Conservation (phyloP, 257 asterid genomes). For the Cinchona pubescens region DNA sequence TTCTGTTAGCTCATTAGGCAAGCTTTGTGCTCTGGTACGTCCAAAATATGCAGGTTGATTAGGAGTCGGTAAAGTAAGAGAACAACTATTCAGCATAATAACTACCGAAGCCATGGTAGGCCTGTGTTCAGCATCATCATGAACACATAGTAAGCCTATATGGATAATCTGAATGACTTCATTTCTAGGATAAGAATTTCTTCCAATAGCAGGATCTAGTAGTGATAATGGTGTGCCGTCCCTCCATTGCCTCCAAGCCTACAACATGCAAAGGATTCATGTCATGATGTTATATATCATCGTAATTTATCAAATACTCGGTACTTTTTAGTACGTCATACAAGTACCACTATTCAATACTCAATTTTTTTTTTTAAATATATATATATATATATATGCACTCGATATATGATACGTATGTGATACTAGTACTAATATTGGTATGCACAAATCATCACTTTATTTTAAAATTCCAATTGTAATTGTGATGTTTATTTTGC, state of each 20-base stretch:
- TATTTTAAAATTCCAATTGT: background rate
- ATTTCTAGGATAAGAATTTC: slow-evolving; percentile 10
- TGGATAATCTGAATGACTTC: slow-evolving; percentile 30
- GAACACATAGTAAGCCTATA: slow-evolving; percentile 28
- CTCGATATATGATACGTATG: too few species aligned
- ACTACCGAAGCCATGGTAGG: slow-evolving; percentile 31
- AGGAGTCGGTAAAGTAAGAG: slow-evolving; percentile 12
- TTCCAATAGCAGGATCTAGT: slow-evolving; percentile 25
- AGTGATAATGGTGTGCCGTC: slow-evolving; percentile 24
- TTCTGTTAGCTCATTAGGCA: background rate
- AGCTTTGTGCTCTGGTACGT: slow-evolving; percentile 2
- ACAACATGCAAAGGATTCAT: background rate
- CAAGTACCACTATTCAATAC: too few species aligned
- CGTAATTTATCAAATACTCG: too few species aligned
- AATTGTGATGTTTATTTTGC: background rate
- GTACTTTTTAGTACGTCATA: too few species aligned
- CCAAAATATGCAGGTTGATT: slow-evolving; percentile 21
- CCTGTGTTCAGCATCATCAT: slow-evolving; percentile 21
- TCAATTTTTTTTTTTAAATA: too few species aligned
- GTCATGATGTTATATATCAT: too few species aligned
- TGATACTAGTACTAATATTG: too few species aligned
- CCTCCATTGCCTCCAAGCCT: slow-evolving; percentile 38
- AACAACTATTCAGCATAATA: slow-evolving; percentile 24
- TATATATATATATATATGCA: too few species aligned
- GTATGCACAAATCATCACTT: too few species aligned